Conservation (phyloP, 345 rosid genomes). For the Brassica juncea region DNA sequence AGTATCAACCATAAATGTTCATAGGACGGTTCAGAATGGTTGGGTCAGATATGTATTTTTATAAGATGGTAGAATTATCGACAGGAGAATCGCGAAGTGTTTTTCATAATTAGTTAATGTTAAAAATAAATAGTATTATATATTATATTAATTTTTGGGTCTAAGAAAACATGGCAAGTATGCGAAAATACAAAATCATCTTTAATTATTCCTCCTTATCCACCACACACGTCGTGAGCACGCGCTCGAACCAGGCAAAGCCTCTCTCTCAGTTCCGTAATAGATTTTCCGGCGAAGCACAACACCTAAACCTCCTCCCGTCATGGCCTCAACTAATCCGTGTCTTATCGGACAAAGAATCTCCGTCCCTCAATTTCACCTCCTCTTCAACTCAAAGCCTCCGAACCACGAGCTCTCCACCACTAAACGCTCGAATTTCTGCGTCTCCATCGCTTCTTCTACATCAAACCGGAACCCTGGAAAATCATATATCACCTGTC, state of each 20-base stretch:
- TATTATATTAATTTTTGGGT: background rate
- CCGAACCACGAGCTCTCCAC: conserved; percentile 36
- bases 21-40: too few relatives aligned
- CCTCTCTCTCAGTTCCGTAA: conserved; percentile 23
- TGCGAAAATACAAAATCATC: background rate
- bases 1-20: too few relatives aligned
- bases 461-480: conserved; percentile 33
- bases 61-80: too few relatives aligned
- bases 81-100: too few relatives aligned
- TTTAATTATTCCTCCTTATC: conserved; percentile 11
- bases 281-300: conserved; percentile 5
- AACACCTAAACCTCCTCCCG: background rate
- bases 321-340: conserved; percentile 45
- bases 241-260: conserved; percentile 8
- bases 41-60: too few relatives aligned
- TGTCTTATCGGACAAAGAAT: conserved; percentile 48
- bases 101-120: too few relatives aligned
- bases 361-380: conserved; percentile 43
- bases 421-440: conserved; percentile 37
- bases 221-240: conserved; percentile 5
- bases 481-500: conserved; percentile 41
- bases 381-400: conserved; percentile 33
- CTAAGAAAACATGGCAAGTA: background rate
- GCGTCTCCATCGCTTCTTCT: conserved; percentile 26
- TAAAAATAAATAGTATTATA: too few relatives aligned